Conservation (phyloP, 768 basidiomycete genomes). For the Psilocybe cyanescens region DNA sequence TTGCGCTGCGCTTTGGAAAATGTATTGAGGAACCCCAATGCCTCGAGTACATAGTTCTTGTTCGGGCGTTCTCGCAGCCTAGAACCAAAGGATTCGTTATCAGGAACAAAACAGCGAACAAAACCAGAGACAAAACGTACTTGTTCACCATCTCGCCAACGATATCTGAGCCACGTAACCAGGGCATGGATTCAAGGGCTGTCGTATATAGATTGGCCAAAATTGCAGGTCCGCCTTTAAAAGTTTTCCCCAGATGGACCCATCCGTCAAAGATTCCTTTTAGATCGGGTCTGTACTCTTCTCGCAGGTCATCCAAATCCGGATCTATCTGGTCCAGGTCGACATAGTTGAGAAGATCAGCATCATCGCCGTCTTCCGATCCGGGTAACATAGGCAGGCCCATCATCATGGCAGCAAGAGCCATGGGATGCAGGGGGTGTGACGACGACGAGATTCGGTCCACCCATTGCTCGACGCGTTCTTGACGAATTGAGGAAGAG, state of each 20-base stretch:
- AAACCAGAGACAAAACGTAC: slow-evolving; percentile 34
- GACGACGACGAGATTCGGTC: slow-evolving; percentile 45
- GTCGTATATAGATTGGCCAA: slow-evolving; percentile 47
- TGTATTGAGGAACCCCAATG: slow-evolving; percentile 46
- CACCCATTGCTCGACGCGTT: slow-evolving; percentile 56
- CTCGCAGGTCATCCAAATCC: slow-evolving; percentile 61
- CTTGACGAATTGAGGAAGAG: slow-evolving; percentile 42
- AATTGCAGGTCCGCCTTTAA: slow-evolving; percentile 42
- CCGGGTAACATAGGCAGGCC: slow-evolving; percentile 37
- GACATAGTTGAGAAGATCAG: slow-evolving; percentile 53
- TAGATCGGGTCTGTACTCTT: slow-evolving; percentile 62
- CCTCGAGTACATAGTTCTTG: slow-evolving; percentile 56
- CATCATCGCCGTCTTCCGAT: slow-evolving; percentile 41
- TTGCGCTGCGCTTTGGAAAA: slow-evolving; percentile 58
- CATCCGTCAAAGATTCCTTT: slow-evolving; percentile 64
- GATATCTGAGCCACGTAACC: slow-evolving; percentile 51
- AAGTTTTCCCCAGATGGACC: slow-evolving; percentile 39
- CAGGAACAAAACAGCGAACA: not conserved
- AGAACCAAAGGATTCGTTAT: not conserved
- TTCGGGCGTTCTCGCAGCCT: slow-evolving; percentile 60
- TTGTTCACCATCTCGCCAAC: slow-evolving; percentile 58
- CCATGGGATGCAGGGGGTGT: slow-evolving; percentile 50
- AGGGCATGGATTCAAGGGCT: slow-evolving; percentile 59
- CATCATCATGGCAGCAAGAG: slow-evolving; percentile 70
- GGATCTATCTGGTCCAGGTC: slow-evolving; percentile 56